Conservation (phyloP, 2,329 filamentous ascomycete species). For the Zopfia rhizophila region DNA sequence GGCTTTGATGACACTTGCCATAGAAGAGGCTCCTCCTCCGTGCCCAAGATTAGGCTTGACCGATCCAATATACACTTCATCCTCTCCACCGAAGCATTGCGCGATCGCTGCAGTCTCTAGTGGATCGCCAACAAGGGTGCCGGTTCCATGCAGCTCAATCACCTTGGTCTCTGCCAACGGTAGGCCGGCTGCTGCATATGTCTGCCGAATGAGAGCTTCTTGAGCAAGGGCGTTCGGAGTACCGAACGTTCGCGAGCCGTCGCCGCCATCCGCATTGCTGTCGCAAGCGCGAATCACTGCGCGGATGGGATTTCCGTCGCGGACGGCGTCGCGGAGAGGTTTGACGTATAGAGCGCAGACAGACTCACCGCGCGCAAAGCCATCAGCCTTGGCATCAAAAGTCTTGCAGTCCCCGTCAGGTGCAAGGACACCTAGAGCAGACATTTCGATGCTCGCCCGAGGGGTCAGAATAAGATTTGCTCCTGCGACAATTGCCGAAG, state of each 20-base stretch:
- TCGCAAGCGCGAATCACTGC: conserved; percentile 51
- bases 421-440: conserved; percentile 20
- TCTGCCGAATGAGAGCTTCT: conserved; percentile 40
- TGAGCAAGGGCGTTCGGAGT: conserved; percentile 65
- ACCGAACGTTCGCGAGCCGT: conserved; percentile 55
- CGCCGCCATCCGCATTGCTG: conserved; percentile 59
- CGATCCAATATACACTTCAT: conserved; percentile 26
- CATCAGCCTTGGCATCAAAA: conserved; percentile 28
- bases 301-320: conserved; percentile 63
- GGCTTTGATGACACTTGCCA: conserved; percentile 48
- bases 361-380: conserved; percentile 32
- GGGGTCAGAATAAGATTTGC: conserved; percentile 34
- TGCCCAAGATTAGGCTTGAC: conserved; percentile 35
- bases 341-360: conserved; percentile 62
- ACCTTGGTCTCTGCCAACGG: not conserved
- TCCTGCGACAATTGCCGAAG: conserved; percentile 28
- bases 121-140: conserved; percentile 62
- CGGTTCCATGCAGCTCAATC: conserved; percentile 45
- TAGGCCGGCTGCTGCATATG: conserved; percentile 43
- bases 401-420: conserved; percentile 27
- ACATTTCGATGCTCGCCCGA: conserved; percentile 15
- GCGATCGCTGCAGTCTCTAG: conserved; percentile 32
- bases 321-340: conserved; percentile 64
- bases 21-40: conserved; percentile 46
- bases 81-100: conserved; percentile 15